Evolutionary conservation across 2,329 filamentous ascomycete species (phyloP).

Genomic region (Arthroderma uncinatum): DNA sequence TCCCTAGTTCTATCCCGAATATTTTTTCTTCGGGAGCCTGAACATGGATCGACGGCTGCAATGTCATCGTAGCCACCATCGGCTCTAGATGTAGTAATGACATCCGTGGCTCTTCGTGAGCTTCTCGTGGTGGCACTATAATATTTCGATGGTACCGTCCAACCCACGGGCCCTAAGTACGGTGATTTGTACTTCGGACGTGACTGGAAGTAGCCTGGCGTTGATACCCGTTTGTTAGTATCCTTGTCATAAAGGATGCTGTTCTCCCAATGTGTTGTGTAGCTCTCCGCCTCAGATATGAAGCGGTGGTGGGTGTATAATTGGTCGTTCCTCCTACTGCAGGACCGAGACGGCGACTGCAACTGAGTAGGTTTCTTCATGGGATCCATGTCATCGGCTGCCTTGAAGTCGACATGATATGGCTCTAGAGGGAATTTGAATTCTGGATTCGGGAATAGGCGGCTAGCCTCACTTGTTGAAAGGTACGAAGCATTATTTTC

Average conservation of each 20-base stretch:
- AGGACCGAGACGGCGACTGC: neutral
- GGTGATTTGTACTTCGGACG: slow-evolving; percentile 7
- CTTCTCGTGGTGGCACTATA: neutral
- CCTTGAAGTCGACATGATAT: neutral
- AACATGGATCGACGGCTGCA: neutral
- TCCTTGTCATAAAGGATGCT: slow-evolving; percentile 4
- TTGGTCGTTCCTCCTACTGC: neutral
- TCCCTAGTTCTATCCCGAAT: neutral
- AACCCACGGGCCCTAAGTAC: slow-evolving; percentile 14
- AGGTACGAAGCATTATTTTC: neutral
- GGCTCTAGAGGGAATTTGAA: neutral
- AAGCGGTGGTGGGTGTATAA: neutral
- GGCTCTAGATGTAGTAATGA: neutral
- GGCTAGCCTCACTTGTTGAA: neutral
- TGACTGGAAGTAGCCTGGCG: neutral
- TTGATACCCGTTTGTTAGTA: slow-evolving; percentile 1
- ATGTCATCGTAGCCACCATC: neutral
- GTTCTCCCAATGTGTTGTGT: slow-evolving; percentile 4
- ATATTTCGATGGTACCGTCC: slow-evolving; percentile 11
- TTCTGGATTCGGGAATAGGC: neutral
- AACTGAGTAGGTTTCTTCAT: neutral
- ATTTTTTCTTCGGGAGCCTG: neutral
- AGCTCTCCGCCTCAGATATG: slow-evolving; percentile 3
- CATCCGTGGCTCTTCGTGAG: neutral
- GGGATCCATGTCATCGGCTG: neutral